phyloP scores from a whole-genome alignment of 2,329 filamentous ascomycete genomes.

The Talaromyces sp. region DNA sequence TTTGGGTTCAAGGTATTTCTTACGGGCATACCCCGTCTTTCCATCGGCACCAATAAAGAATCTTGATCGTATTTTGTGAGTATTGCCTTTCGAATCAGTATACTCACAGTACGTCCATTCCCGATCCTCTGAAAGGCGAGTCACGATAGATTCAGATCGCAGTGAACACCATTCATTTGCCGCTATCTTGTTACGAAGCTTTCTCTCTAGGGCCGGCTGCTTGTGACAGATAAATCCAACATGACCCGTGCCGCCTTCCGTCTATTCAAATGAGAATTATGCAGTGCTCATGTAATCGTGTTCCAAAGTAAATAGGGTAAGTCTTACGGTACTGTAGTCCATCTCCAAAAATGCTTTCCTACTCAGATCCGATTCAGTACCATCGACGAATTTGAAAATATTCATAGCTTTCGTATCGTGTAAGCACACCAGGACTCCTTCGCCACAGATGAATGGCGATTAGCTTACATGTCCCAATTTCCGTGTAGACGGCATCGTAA shows the following conservation, averaged over 20 bases:
- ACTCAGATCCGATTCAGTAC: background rate
- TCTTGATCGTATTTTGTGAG: background rate
- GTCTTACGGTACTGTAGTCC: conserved; percentile 10
- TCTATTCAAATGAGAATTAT: conserved; percentile 18
- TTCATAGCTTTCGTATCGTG: conserved; percentile 16
- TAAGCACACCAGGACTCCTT: background rate
- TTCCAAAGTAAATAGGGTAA: background rate
- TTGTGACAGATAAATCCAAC: conserved; percentile 32
- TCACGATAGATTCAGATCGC: background rate
- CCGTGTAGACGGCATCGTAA: conserved; percentile 28
- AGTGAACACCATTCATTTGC: background rate
- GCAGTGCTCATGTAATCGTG: background rate
- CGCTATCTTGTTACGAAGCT: conserved; percentile 13
- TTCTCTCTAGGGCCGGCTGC: conserved; percentile 29
- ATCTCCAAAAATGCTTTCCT: conserved; percentile 10
- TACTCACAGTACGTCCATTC: conserved; percentile 14
- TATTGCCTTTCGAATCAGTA: background rate
- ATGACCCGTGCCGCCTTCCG: conserved; percentile 29
- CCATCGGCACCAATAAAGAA: conserved; percentile 42
- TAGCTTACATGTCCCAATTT: conserved; percentile 28
- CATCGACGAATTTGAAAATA: conserved; percentile 18
- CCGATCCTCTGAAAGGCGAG: background rate
- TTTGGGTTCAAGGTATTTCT: conserved; percentile 45
- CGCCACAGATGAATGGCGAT: background rate
- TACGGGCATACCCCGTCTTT: conserved; percentile 46